Conservation (phyloP, 2,329 filamentous ascomycete species). For the Juglanconis oblonga region DNA sequence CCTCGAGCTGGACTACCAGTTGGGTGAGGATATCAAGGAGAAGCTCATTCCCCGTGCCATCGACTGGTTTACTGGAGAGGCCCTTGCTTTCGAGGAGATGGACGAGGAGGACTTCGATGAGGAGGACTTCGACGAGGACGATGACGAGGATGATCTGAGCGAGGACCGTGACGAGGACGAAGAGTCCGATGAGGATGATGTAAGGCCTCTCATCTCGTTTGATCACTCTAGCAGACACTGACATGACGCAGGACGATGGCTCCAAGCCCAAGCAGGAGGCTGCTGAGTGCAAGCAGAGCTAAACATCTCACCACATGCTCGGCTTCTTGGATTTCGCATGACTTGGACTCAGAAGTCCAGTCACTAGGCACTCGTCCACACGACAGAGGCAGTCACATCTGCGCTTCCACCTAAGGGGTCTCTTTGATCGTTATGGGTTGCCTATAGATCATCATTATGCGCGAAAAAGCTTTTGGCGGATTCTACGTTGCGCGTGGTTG, state of each 20-base stretch:
- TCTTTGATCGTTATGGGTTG: conserved; percentile 17
- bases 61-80: conserved; percentile 99
- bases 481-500: conserved; percentile 5
- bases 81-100: conserved; percentile 91
- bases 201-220: conserved; percentile 36
- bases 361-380: conserved; percentile 3
- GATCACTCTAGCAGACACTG: conserved; percentile 19
- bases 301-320: conserved; percentile 32
- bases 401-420: conserved; percentile 10
- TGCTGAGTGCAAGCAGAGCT: conserved; percentile 95
- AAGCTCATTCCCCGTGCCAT: conserved; percentile 98
- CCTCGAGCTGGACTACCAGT: conserved; percentile 95
- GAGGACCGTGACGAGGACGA: conserved; percentile 82
- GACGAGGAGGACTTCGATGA: conserved; percentile 79
- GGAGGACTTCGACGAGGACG: conserved; percentile 82
- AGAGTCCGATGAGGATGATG: conserved; percentile 72
- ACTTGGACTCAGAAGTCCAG: background rate
- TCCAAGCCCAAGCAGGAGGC: conserved; percentile 92
- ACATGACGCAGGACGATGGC: conserved; percentile 68
- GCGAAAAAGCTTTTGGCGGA: conserved; percentile 13
- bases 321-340: conserved; percentile 16
- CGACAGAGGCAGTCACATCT: conserved; percentile 10
- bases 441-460: conserved; percentile 24
- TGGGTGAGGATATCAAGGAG: conserved; percentile 99
- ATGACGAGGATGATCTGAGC: conserved; percentile 85